Conservation (phyloP, 1,139 yeast genomes). For the Suhomyces kunorum region DNA sequence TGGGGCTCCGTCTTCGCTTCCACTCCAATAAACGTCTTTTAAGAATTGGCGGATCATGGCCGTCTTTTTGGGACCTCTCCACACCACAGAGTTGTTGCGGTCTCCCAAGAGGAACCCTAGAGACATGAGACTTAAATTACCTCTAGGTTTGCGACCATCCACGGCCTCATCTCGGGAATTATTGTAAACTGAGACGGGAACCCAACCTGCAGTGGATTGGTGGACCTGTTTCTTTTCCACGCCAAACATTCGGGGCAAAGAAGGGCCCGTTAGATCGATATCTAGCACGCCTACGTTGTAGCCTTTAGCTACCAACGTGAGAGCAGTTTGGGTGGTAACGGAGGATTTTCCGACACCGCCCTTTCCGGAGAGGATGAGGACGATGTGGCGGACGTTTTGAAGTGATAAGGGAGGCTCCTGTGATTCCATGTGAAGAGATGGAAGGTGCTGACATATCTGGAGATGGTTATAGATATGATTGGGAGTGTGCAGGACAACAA, state of each 20-base stretch:
- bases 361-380: slow-evolving; percentile 48
- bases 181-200: slow-evolving; percentile 64
- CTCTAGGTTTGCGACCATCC: slow-evolving; percentile 26
- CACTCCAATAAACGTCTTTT: slow-evolving; percentile 80
- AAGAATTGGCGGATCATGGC: slow-evolving; percentile 96
- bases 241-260: slow-evolving; percentile 95
- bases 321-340: slow-evolving; percentile 89
- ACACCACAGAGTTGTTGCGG: slow-evolving; percentile 88
- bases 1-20: slow-evolving; percentile 51
- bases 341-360: slow-evolving; percentile 90
- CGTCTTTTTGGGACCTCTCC: slow-evolving; percentile 98
- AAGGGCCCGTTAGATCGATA: slow-evolving; percentile 95
- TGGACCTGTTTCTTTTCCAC: slow-evolving; percentile 76
- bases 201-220: slow-evolving; percentile 87
- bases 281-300: slow-evolving; percentile 88
- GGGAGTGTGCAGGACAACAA: background rate
- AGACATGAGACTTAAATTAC: slow-evolving; percentile 68
- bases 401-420: slow-evolving; percentile 54
- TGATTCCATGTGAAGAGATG: slow-evolving; percentile 10
- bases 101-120: slow-evolving; percentile 85
- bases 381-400: slow-evolving; percentile 64
- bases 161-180: slow-evolving; percentile 19
- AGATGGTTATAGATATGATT: background rate
- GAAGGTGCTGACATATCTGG: background rate
- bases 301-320: slow-evolving; percentile 70